phyloP scores from a whole-genome alignment of 345 rosid genomes.

The Microthlaspi erraticum region DNA sequence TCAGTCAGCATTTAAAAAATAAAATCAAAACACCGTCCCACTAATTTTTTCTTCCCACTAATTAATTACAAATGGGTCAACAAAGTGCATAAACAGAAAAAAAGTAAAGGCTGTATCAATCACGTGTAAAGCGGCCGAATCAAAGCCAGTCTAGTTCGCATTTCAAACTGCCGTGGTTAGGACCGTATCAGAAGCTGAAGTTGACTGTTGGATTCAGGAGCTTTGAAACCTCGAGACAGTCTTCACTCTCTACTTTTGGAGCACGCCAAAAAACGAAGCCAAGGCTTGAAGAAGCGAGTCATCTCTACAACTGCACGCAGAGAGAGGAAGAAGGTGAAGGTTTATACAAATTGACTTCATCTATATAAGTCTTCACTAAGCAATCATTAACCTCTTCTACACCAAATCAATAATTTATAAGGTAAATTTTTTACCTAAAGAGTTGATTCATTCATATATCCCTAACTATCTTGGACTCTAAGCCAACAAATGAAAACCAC shows the following conservation, averaged over 20 bases:
- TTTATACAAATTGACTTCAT: constrained; percentile 4
- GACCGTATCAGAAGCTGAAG: constrained; percentile 30
- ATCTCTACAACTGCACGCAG: constrained; percentile 1
- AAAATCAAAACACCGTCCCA: not conserved
- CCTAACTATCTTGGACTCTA: not conserved
- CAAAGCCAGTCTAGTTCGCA: constrained; percentile 18
- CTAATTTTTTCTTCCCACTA: not conserved
- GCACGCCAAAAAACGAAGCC: constrained; percentile 15
- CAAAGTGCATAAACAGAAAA: constrained; percentile 1
- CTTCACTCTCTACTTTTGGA: not conserved
- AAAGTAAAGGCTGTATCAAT: not conserved
- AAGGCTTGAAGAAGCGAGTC: constrained; percentile 24
- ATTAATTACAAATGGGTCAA: constrained; percentile 12
- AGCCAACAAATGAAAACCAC: constrained; percentile 18
- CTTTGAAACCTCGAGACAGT: constrained; percentile 10
- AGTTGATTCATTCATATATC: not conserved
- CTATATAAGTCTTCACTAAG: not conserved
- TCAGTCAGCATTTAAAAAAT: constrained; percentile 4
- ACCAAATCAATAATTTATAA: constrained; percentile 12
- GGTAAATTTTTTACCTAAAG: not conserved
- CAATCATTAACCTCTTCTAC: not conserved
- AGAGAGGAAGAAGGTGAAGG: not conserved
- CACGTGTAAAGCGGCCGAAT: not conserved
- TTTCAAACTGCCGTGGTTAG: not conserved
- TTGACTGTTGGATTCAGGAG: constrained; percentile 14